Evolutionary conservation across 83 land plant genomes (phyloP).

Genomic region (Thuja plicata): DNA sequence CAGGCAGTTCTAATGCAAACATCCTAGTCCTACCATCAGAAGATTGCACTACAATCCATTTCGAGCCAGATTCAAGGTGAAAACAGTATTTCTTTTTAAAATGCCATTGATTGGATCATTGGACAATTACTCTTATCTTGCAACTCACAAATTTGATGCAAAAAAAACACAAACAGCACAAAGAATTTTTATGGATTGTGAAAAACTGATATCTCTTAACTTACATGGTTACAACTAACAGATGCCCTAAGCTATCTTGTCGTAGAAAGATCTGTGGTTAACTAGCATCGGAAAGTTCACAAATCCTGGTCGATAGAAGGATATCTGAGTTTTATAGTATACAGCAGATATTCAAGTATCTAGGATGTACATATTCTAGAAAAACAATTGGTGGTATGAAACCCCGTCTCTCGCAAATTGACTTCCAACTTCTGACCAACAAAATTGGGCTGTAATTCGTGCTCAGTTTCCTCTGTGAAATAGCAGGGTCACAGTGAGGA

Average conservation of each 20-base stretch:
- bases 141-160: too few species aligned
- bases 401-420: not conserved
- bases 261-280: not conserved
- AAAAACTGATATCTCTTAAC: not conserved
- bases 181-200: too few species aligned
- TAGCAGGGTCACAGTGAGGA: not conserved
- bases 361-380: not conserved
- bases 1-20: not conserved
- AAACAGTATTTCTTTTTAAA: not conserved
- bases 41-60: not conserved
- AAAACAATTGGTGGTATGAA: not conserved
- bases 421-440: not conserved
- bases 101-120: not conserved
- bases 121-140: too few species aligned
- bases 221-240: not conserved
- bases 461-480: not conserved
- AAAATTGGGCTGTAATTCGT: not conserved
- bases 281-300: not conserved
- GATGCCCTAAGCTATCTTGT: not conserved
- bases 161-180: too few species aligned
- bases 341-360: not conserved
- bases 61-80: not conserved
- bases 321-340: not conserved
- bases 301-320: not conserved
- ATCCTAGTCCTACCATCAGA: not conserved